Evolutionary conservation across 352 stramenopile species (phyloP).

Genomic region (Globisporangium cystogenes): DNA sequence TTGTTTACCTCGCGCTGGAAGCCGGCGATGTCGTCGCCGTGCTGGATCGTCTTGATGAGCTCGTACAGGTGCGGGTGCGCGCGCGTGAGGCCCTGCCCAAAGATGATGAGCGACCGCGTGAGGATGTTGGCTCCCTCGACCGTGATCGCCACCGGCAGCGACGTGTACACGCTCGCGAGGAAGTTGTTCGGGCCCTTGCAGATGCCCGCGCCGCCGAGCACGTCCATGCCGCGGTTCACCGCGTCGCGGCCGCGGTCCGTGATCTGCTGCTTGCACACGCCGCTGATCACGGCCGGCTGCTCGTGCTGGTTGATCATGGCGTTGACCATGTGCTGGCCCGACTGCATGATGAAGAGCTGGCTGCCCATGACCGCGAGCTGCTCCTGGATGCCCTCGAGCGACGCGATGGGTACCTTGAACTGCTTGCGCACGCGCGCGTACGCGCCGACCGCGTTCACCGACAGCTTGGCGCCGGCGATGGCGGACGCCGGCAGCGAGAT

Average conservation of each 20-base stretch:
- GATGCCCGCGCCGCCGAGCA: conserved; percentile 96
- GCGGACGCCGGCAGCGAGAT: conserved; percentile 95
- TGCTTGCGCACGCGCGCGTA: conserved; percentile 97
- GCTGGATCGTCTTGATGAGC: conserved; percentile 96
- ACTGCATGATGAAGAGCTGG: conserved; percentile 94
- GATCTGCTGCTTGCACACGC: conserved; percentile 99
- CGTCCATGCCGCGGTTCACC: conserved; percentile 97
- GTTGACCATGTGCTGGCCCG: conserved; percentile 96
- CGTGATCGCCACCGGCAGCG: conserved; percentile 96
- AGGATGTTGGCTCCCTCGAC: conserved; percentile 98
- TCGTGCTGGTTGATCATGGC: conserved; percentile 99
- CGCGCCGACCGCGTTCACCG: conserved; percentile 91
- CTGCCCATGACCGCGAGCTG: conserved; percentile 91
- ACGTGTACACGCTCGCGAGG: conserved; percentile 94
- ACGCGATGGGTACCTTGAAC: conserved; percentile 97
- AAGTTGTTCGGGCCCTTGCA: conserved; percentile 97
- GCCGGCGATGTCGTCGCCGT: conserved; percentile 90
- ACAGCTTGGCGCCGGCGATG: conserved; percentile 88
- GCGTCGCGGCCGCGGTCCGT: conserved; percentile 94
- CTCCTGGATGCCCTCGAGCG: conserved; percentile 98
- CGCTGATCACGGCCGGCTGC: conserved; percentile 96
- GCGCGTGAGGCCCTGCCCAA: conserved; percentile 96
- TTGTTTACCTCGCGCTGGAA: conserved; percentile 95
- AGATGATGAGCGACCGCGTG: conserved; percentile 97
- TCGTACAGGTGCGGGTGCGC: conserved; percentile 97